These are phyloP conservation scores for Cryptosporidium meleagridis DNA, from an alignment of 169 alveolate species.

Conservation along the genomic window DNA sequence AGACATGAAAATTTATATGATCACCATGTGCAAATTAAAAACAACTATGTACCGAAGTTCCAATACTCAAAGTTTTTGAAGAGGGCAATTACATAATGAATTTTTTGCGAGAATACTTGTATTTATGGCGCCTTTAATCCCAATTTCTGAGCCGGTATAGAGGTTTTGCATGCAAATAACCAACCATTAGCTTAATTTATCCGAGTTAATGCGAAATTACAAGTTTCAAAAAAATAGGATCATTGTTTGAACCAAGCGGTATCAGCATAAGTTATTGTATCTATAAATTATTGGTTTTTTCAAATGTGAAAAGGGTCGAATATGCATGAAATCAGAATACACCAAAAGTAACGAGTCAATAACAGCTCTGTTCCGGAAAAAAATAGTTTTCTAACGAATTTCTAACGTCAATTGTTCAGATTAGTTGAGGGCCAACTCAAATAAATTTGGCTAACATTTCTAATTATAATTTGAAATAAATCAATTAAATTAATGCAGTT, in stretches of 20 bases:
- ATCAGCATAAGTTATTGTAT: neutral
- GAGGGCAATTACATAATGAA: neutral
- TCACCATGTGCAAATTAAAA: neutral
- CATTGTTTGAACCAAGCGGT: neutral
- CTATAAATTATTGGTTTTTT: neutral
- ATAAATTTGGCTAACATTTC: neutral
- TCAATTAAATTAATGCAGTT: constrained; percentile 3
- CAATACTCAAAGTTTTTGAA: neutral
- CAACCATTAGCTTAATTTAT: neutral
- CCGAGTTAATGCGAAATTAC: neutral
- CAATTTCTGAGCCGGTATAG: neutral
- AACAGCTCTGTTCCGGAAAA: neutral
- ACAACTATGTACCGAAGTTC: neutral
- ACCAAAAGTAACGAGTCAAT: neutral
- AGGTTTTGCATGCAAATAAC: neutral
- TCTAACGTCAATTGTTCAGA: neutral
- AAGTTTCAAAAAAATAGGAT: neutral
- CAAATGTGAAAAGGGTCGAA: neutral
- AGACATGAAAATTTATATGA: constrained; percentile 10
- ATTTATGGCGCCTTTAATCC: neutral
- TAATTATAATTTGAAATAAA: constrained; percentile 4
- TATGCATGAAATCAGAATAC: neutral
- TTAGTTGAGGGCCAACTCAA: neutral
- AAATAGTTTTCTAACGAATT: neutral
- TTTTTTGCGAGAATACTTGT: too few species aligned